These are phyloP conservation scores for Cyclanthera cordifolia DNA, from an alignment of 306 rosid species.

Conservation along the genomic window DNA sequence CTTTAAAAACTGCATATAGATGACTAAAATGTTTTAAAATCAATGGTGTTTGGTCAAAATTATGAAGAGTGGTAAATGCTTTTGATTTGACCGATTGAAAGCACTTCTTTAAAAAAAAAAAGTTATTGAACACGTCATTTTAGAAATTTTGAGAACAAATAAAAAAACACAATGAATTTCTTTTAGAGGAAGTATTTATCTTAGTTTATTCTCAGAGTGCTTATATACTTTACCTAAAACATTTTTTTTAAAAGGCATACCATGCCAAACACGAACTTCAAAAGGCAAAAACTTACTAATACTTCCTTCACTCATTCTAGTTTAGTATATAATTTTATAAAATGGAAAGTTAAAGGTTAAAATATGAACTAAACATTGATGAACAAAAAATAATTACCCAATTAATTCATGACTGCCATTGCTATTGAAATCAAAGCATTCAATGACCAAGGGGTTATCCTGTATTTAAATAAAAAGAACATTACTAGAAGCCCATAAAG, in stretches of 20 bases:
- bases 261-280: background rate
- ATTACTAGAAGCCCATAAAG: background rate
- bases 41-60: no score
- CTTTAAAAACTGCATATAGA: background rate
- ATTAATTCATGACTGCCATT: conserved; percentile 60
- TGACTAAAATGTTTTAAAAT: background rate
- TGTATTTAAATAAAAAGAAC: conserved; percentile 17
- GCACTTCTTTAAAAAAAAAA: background rate
- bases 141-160: background rate
- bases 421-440: conserved; percentile 86
- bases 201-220: background rate
- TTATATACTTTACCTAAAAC: background rate
- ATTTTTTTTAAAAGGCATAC: background rate
- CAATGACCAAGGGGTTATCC: conserved; percentile 69
- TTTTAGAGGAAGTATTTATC: background rate
- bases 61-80: no score
- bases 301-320: background rate
- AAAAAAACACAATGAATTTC: background rate
- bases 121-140: background rate
- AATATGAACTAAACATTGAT: conserved; percentile 8
- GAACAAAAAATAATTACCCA: conserved; percentile 39
- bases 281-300: background rate
- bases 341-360: background rate
- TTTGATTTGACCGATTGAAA: background rate
- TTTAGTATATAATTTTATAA: background rate